These are phyloP conservation scores for Prunus mume DNA, from an alignment of 306 rosid species.

Conservation along the genomic window DNA sequence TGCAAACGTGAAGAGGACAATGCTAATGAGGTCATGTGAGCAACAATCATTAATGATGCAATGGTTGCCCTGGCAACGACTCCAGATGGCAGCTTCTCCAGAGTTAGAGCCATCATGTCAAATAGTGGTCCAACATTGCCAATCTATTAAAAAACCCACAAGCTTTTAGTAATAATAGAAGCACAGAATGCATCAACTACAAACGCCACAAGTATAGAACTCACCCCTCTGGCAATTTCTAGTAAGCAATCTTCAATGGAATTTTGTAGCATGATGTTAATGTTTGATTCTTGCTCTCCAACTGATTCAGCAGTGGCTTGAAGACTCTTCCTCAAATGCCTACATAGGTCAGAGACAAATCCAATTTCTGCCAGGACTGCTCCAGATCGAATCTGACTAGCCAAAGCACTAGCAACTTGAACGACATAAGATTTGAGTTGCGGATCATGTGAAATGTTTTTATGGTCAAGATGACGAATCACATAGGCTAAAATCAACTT, in stretches of 20 bases:
- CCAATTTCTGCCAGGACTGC: constrained; percentile 71
- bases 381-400: constrained; percentile 72
- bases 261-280: constrained; percentile 70
- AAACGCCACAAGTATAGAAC: constrained; percentile 11
- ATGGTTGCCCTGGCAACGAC: constrained; percentile 69
- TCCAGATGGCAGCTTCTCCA: constrained; percentile 82
- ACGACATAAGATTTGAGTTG: constrained; percentile 66
- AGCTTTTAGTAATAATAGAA: constrained; percentile 18
- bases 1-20: constrained; percentile 47
- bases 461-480: constrained; percentile 95
- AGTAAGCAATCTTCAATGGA: constrained; percentile 85
- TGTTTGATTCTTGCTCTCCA: constrained; percentile 75
- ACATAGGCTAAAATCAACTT: constrained; percentile 64
- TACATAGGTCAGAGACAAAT: constrained; percentile 84
- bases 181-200: constrained; percentile 11
- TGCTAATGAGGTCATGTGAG: constrained; percentile 63
- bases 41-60: constrained; percentile 73
- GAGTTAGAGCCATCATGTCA: constrained; percentile 81
- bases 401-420: constrained; percentile 76
- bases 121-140: constrained; percentile 66
- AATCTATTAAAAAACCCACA: constrained; percentile 47
- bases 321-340: constrained; percentile 95
- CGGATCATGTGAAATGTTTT: constrained; percentile 72
- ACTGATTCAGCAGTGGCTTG: constrained; percentile 66
- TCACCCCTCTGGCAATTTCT: constrained; percentile 81